These are phyloP conservation scores for Warburgia ugandensis DNA, from an alignment of 164 flowering plant genomes.

Conservation along the genomic window DNA sequence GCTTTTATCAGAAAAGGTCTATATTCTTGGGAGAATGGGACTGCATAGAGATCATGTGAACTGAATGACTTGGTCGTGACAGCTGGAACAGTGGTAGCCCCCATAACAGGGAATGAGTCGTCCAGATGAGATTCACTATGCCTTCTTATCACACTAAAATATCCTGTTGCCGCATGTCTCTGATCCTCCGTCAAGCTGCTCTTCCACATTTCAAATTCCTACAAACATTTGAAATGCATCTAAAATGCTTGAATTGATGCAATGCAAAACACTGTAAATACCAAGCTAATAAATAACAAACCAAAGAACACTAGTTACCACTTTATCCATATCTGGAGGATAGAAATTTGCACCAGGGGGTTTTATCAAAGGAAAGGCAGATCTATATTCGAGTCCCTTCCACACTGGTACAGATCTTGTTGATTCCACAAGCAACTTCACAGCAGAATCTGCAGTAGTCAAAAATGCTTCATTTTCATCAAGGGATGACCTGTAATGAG, in stretches of 20 bases:
- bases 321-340: slow-evolving; percentile 91
- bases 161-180: slow-evolving; percentile 56
- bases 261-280: not conserved
- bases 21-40: slow-evolving; percentile 73
- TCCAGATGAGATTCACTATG: slow-evolving; percentile 41
- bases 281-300: not conserved
- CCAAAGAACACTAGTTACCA: slow-evolving; percentile 29
- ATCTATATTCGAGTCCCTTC: slow-evolving; percentile 81
- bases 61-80: slow-evolving; percentile 5
- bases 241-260: not conserved
- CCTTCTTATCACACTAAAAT: slow-evolving; percentile 73
- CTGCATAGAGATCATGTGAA: slow-evolving; percentile 40
- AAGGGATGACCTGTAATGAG: slow-evolving; percentile 66
- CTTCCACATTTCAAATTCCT: slow-evolving; percentile 92
- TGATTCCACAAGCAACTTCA: slow-evolving; percentile 55
- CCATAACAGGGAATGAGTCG: slow-evolving; percentile 17
- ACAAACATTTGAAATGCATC: slow-evolving; percentile 8
- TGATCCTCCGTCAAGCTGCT: slow-evolving; percentile 42
- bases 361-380: slow-evolving; percentile 70
- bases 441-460: slow-evolving; percentile 88
- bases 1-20: slow-evolving; percentile 46
- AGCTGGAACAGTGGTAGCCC: slow-evolving; percentile 11
- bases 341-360: slow-evolving; percentile 95
- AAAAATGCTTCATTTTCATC: slow-evolving; percentile 90
- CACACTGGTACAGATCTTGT: slow-evolving; percentile 67